Base-by-base conservation (phyloP, 768 basidiomycete genomes). In the Kockovaella imperatae region DNA sequence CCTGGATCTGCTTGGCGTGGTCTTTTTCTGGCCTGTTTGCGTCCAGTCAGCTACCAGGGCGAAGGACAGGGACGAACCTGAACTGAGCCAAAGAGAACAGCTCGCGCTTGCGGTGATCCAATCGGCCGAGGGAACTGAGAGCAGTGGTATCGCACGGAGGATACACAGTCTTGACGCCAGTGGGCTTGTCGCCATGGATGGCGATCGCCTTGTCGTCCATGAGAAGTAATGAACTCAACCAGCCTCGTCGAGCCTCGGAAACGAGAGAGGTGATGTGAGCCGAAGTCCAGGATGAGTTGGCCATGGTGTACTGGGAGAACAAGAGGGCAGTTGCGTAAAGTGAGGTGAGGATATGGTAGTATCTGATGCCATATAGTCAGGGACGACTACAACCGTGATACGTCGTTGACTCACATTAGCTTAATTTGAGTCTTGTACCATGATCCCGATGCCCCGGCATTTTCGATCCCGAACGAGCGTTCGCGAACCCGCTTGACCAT, bases 211-310 rank as follows among this genome's bases (percentile, higher is more conserved):
- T 52, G n/a, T 58, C 56, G 47, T 64, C 58, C 36, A 62, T 55
- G 25, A 64, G 52, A 3, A 70, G 23, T 15, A 69, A 18, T 20
- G 51, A 48, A 6, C 56, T 53, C 13, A 62, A 29, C 10, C 45
- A 43, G 0, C 53, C 54, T 13, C 18, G 25, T 44, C 57, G 46
- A 10, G 50, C 64, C 4, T 47, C 38, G 1, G 35, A 73, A 17
- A 95, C 74, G 41, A 95, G 82, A 1, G 79, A 75, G 56, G 85
- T 78, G 53, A 96, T 75, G 61, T 97, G 95, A 34, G 77, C 77
- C 59, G 83, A 81, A 2, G 93, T 97, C 93, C 95, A 97, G 0
- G 86, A 82, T 3, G 89, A 95, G 71, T 97, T 97, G 59, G 86
- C 89, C 87, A 93, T 89, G 36, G 86, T 46, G 18, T 61, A 49